Conservation (phyloP, 2,329 filamentous ascomycete species). For the Aspergillus tanneri region DNA sequence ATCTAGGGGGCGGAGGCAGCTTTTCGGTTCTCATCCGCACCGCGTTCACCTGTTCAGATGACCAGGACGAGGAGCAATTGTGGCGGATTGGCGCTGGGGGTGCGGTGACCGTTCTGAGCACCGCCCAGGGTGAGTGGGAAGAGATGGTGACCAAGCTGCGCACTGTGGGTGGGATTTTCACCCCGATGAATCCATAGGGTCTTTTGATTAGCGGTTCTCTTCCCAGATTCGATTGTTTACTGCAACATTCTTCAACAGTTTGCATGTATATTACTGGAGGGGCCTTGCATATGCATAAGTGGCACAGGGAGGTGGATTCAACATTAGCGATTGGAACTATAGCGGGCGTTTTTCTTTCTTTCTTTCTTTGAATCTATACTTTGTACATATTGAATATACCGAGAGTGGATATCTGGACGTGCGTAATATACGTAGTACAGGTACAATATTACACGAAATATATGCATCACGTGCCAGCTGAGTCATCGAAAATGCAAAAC, state of each 20-base stretch:
- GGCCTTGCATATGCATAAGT: constrained; percentile 5
- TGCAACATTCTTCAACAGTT: constrained; percentile 31
- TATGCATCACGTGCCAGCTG: too few relatives aligned
- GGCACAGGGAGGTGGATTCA: constrained; percentile 28
- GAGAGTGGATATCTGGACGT: too few relatives aligned
- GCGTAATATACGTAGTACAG: too few relatives aligned
- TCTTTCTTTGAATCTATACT: too few relatives aligned
- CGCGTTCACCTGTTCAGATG: constrained; percentile 56
- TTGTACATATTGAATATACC: too few relatives aligned
- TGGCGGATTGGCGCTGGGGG: constrained; percentile 91
- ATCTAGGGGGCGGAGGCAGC: constrained; percentile 78
- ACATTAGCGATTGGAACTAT: constrained; percentile 27
- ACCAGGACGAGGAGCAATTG: constrained; percentile 30
- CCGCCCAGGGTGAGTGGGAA: constrained; percentile 75
- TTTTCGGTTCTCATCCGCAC: constrained; percentile 90
- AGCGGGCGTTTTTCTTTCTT: too few relatives aligned
- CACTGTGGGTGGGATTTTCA: constrained; percentile 46
- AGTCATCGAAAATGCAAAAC: not conserved
- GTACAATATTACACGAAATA: too few relatives aligned
- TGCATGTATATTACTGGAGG: constrained; percentile 18
- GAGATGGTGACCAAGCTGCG: constrained; percentile 81
- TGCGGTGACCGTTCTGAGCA: constrained; percentile 82
- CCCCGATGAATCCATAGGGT: constrained; percentile 19
- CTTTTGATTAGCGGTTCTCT: not conserved
- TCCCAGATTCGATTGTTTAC: constrained; percentile 4